Conservation (phyloP, 2,329 filamentous ascomycete genomes). For the Exophiala mesophila region DNA sequence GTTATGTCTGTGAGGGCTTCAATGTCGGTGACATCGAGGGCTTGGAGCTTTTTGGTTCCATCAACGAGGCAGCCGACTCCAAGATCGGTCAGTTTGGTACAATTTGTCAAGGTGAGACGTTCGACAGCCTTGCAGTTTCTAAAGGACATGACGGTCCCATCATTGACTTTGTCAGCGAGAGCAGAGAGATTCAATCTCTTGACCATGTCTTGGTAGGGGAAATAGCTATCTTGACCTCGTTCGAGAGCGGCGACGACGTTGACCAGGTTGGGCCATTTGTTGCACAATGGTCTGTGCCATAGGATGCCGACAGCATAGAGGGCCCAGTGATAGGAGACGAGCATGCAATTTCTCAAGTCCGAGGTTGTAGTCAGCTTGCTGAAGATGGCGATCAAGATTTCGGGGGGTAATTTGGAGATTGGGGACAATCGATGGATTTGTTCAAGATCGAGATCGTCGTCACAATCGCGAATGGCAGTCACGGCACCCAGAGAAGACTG, state of each 20-base stretch:
- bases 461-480: conserved; percentile 70
- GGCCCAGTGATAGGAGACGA: conserved; percentile 92
- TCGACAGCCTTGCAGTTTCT: conserved; percentile 84
- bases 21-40: conserved; percentile 82
- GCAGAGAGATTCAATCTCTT: conserved; percentile 85
- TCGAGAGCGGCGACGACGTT: conserved; percentile 71
- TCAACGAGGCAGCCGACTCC: conserved; percentile 75
- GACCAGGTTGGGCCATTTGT: conserved; percentile 74
- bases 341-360: conserved; percentile 82
- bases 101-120: conserved; percentile 86
- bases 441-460: conserved; percentile 43
- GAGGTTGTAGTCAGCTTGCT: conserved; percentile 69
- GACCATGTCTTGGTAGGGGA: conserved; percentile 84
- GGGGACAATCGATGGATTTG: conserved; percentile 68
- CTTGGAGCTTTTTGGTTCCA: conserved; percentile 74
- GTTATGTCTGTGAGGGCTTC: conserved; percentile 76
- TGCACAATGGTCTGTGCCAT: conserved; percentile 91
- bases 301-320: conserved; percentile 86
- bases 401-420: conserved; percentile 79
- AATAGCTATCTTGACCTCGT: conserved; percentile 64
- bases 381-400: conserved; percentile 92
- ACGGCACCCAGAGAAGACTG: conserved; percentile 77
- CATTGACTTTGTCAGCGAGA: conserved; percentile 70
- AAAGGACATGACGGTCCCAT: conserved; percentile 81
- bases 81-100: conserved; percentile 74